Percentiles rank a stretch among this genome's conserved stretches.
phyloP scores from a whole-genome alignment of 1,139 yeast genomes.

The Yamadazyma buinensis region DNA sequence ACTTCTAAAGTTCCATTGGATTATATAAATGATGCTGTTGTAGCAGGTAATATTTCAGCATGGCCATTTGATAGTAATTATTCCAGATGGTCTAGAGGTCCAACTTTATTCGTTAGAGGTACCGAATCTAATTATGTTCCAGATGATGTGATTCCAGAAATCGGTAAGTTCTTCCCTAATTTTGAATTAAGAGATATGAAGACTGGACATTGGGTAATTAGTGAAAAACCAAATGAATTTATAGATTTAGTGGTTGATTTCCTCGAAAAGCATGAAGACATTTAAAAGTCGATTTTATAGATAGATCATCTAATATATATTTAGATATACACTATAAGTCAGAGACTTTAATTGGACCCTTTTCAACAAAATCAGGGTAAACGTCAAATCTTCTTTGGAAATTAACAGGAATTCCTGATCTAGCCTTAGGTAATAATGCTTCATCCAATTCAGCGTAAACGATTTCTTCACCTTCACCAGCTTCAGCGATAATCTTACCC shows the following conservation, averaged over 20 bases:
- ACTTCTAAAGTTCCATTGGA: slow-evolving; percentile 67
- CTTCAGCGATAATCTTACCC: slow-evolving; percentile 78
- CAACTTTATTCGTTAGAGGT: slow-evolving; percentile 78
- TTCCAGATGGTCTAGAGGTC: slow-evolving; percentile 58
- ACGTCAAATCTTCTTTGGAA: slow-evolving; percentile 78
- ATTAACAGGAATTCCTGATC: slow-evolving; percentile 74
- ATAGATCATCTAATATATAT: too few species aligned
- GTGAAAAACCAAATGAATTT: slow-evolving; percentile 74
- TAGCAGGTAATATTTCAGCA: slow-evolving; percentile 59
- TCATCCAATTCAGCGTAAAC: slow-evolving; percentile 77
- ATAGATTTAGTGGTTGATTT: slow-evolving; percentile 54
- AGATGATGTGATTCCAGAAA: slow-evolving; percentile 74
- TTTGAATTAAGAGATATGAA: slow-evolving; percentile 73
- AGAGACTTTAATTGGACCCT: slow-evolving; percentile 37
- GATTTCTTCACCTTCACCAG: slow-evolving; percentile 81
- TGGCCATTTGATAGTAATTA: slow-evolving; percentile 69
- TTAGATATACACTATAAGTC: slow-evolving; percentile 20
- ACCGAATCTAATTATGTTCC: slow-evolving; percentile 74
- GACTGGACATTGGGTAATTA: slow-evolving; percentile 89
- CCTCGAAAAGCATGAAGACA: slow-evolving; percentile 54
- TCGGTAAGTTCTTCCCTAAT: slow-evolving; percentile 75
- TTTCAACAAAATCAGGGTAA: slow-evolving; percentile 62
- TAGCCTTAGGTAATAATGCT: slow-evolving; percentile 53
- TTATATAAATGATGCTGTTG: slow-evolving; percentile 59
- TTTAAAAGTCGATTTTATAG: too few species aligned